phyloP scores from a whole-genome alignment of 2,329 filamentous ascomycete genomes.

The Zymoseptoria pseudotritici region DNA sequence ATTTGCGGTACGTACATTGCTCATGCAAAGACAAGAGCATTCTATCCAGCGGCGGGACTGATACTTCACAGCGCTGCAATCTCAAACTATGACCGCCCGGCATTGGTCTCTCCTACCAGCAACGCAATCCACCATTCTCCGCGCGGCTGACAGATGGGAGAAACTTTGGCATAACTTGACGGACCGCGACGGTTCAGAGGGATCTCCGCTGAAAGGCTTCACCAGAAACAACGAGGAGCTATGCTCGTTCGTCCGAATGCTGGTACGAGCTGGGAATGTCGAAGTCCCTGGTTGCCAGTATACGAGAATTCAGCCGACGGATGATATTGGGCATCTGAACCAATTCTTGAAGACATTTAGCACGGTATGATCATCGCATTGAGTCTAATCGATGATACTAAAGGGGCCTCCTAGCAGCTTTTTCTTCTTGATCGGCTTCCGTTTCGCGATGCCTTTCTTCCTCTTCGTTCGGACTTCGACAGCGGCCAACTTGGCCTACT shows the following conservation, averaged over 20 bases:
- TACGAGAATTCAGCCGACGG: neutral
- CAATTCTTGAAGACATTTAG: neutral
- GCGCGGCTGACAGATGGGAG: neutral
- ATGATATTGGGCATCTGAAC: neutral
- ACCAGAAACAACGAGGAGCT: neutral
- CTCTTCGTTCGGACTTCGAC: neutral
- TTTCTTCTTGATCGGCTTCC: neutral
- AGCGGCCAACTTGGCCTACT: neutral
- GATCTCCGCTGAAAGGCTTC: neutral
- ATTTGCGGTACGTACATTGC: neutral
- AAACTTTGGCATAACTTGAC: neutral
- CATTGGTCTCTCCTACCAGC: neutral
- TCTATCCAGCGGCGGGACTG: neutral
- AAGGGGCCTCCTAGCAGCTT: neutral
- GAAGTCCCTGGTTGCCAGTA: neutral
- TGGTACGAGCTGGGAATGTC: neutral
- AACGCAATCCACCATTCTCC: neutral
- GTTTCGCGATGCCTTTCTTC: neutral
- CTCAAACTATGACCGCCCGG: neutral
- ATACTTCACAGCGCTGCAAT: neutral
- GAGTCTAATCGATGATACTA: neutral
- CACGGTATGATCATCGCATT: neutral
- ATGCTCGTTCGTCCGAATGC: neutral
- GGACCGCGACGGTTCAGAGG: neutral
- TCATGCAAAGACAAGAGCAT: no score